Conservation (phyloP, 176 grass and related monocot genomes). For the Areca catechu region DNA sequence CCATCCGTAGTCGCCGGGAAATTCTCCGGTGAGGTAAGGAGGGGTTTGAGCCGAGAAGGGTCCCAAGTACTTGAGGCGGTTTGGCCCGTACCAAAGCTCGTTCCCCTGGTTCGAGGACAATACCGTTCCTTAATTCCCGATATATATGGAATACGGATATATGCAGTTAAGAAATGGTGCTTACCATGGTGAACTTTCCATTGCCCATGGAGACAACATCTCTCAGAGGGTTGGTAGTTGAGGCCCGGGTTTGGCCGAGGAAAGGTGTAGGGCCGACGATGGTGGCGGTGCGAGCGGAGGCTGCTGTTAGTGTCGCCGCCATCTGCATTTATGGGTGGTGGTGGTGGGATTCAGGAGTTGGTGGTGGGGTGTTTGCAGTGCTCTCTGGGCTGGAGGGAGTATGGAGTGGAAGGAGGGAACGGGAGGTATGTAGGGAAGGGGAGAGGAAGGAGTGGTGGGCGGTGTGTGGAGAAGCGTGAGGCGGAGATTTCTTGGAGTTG, state of each 20-base stretch:
- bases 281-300: constrained; percentile 35
- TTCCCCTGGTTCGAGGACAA: constrained; percentile 32
- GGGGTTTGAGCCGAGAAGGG: constrained; percentile 91
- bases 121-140: too few relatives aligned
- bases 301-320: constrained; percentile 58
- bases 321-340: constrained; percentile 15
- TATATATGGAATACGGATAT: too few relatives aligned
- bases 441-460: not conserved
- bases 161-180: not conserved
- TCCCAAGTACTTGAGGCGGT: constrained; percentile 88
- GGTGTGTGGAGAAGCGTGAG: constrained; percentile 32
- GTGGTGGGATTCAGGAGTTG: not conserved
- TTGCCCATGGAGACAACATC: constrained; percentile 38
- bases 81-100: constrained; percentile 78
- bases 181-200: constrained; percentile 74
- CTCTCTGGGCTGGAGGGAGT: not conserved
- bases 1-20: constrained; percentile 93
- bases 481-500: constrained; percentile 71
- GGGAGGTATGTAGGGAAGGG: not conserved
- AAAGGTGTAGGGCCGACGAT: constrained; percentile 31
- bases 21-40: constrained; percentile 81
- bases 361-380: not conserved
- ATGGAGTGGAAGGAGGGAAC: too few relatives aligned
- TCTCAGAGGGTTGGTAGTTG: constrained; percentile 34
- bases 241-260: constrained; percentile 54